Evolutionary conservation across 139 green algal species (phyloP).

Genomic region (Picochlorum sp.): DNA sequence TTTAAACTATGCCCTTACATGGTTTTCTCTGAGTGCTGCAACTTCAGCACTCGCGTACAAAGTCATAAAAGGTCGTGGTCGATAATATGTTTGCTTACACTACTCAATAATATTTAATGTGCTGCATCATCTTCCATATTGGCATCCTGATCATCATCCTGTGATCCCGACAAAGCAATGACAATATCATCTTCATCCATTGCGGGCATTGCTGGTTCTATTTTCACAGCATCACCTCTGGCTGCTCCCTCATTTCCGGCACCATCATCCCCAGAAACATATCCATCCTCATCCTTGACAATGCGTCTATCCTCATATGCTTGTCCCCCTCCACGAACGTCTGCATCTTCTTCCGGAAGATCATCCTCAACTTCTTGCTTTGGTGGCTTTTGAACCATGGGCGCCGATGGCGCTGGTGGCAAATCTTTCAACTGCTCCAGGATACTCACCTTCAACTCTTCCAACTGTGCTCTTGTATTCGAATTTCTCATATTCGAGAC

Average conservation of each 20-base stretch:
- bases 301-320: conserved; percentile 44
- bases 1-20: conserved; percentile 60
- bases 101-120: conserved; percentile 3
- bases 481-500: conserved; percentile 89
- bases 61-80: conserved; percentile 13
- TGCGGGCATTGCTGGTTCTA: conserved; percentile 2
- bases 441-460: conserved; percentile 53
- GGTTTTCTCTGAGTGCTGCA: conserved; percentile 39
- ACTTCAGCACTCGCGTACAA: conserved; percentile 27
- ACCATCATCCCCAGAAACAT: conserved; percentile 21
- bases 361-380: conserved; percentile 34
- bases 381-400: conserved; percentile 33
- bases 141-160: neutral
- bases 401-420: conserved; percentile 50
- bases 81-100: neutral
- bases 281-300: conserved; percentile 29
- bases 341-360: conserved; percentile 58
- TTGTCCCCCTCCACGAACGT: conserved; percentile 60
- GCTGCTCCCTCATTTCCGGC: neutral
- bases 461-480: conserved; percentile 72
- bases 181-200: conserved; percentile 4
- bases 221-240: neutral
- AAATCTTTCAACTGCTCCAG: conserved; percentile 63
- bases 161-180: neutral
- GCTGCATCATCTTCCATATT: neutral